Conservation (phyloP, 257 asterid genomes). For the Penstemon davidsonii region DNA sequence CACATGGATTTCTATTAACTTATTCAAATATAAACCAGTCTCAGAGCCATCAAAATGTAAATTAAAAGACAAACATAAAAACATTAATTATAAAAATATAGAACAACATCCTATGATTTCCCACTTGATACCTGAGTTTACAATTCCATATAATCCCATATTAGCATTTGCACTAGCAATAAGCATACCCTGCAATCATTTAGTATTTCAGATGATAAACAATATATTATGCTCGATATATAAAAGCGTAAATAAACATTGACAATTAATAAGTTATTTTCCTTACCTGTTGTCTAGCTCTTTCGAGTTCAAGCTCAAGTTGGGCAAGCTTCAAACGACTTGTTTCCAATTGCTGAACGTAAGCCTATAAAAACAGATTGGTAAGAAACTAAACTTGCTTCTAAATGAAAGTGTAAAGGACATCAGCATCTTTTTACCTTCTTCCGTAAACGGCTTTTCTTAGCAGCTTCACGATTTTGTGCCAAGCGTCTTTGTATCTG, state of each 20-base stretch:
- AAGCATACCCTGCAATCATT: slow-evolving; percentile 53
- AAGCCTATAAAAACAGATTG: slow-evolving; percentile 50
- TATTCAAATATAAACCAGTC: neutral
- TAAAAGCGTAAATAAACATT: neutral
- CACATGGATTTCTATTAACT: neutral
- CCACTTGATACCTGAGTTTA: slow-evolving; percentile 48
- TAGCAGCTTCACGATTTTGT: slow-evolving; percentile 94
- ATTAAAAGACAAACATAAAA: neutral
- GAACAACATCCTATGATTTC: no score
- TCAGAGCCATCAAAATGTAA: neutral
- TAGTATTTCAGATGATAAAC: neutral
- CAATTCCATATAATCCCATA: slow-evolving; percentile 51
- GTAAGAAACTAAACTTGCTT: slow-evolving; percentile 4
- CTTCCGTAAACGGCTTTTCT: slow-evolving; percentile 85
- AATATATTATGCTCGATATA: neutral
- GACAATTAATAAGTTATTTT: neutral
- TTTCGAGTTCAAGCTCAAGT: slow-evolving; percentile 80
- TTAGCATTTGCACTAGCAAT: slow-evolving; percentile 48
- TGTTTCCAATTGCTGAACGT: slow-evolving; percentile 84
- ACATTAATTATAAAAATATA: no score
- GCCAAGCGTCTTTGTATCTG: slow-evolving; percentile 83
- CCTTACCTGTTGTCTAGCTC: slow-evolving; percentile 73
- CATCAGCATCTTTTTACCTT: slow-evolving; percentile 46
- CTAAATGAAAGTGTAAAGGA: neutral
- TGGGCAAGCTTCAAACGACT: slow-evolving; percentile 90